Percentiles rank a stretch among this genome's conserved stretches.
Evolutionary conservation across 2,329 filamentous ascomycete species (phyloP).

Genomic region (Fusarium torulosum): DNA sequence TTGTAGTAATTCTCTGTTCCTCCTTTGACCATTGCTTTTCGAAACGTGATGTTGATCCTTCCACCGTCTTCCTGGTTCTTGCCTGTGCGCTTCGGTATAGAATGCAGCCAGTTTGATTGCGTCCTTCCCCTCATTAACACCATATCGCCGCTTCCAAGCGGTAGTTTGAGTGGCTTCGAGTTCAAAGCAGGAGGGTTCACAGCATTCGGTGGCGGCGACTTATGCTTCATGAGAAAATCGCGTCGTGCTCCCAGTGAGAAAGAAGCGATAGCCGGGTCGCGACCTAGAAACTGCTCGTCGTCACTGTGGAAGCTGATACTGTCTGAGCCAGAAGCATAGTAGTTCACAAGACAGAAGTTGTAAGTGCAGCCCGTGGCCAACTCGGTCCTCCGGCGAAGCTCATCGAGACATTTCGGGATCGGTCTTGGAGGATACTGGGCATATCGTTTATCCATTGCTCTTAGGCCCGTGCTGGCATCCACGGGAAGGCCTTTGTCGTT

Average conservation of each 20-base stretch:
- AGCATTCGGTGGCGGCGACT: constrained; percentile 62
- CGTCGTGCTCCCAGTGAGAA: constrained; percentile 78
- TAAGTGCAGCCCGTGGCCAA: constrained; percentile 74
- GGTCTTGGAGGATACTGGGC: constrained; percentile 72
- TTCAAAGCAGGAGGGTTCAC: constrained; percentile 47
- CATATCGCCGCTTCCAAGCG: constrained; percentile 79
- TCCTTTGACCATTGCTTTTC: constrained; percentile 75
- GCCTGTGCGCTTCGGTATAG: constrained; percentile 79
- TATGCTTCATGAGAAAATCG: constrained; percentile 85
- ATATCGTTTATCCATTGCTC: constrained; percentile 66
- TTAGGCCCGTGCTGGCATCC: constrained; percentile 58
- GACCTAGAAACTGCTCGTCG: constrained; percentile 81
- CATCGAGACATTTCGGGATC: constrained; percentile 76
- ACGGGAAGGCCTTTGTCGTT: constrained; percentile 57
- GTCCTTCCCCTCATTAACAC: constrained; percentile 80
- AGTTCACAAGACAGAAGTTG: constrained; percentile 86
- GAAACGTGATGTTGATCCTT: constrained; percentile 82
- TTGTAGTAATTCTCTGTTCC: constrained; percentile 87
- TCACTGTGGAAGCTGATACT: constrained; percentile 86
- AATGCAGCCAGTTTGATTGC: constrained; percentile 83
- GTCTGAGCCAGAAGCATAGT: constrained; percentile 82
- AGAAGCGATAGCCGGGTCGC: constrained; percentile 78
- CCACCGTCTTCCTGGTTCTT: constrained; percentile 72
- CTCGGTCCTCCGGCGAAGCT: constrained; percentile 73
- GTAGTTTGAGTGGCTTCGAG: constrained; percentile 61